Conservation (phyloP, 1,139 yeast species). For the Taphrina betulina region DNA sequence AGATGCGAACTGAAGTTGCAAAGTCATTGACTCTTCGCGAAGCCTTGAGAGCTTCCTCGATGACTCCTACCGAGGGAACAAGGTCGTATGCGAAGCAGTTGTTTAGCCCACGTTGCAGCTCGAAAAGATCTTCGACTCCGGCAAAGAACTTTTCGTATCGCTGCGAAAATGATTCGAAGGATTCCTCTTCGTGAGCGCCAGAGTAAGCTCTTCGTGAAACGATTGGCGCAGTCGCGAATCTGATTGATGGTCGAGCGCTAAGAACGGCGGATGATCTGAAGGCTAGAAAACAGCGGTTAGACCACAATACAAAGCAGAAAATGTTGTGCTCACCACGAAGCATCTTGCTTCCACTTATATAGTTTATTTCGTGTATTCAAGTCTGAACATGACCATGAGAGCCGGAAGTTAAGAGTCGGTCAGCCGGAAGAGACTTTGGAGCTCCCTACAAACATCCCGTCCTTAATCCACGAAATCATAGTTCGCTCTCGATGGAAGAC, state of each 20-base stretch:
- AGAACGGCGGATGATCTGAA: neutral
- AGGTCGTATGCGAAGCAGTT: slow-evolving; percentile 97
- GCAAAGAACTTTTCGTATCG: slow-evolving; percentile 93
- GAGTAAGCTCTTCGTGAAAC: slow-evolving; percentile 14
- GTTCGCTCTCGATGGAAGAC: too few species aligned
- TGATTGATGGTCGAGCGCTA: slow-evolving; percentile 7
- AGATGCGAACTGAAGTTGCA: slow-evolving; percentile 98
- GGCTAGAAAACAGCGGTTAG: slow-evolving; percentile 7
- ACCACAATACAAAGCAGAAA: too few species aligned
- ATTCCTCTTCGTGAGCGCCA: slow-evolving; percentile 82
- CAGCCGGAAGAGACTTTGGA: too few species aligned
- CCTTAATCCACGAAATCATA: too few species aligned
- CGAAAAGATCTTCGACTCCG: slow-evolving; percentile 95
- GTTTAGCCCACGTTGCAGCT: slow-evolving; percentile 70
- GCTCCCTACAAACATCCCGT: too few species aligned
- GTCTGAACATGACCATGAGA: too few species aligned
- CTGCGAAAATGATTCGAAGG: slow-evolving; percentile 90
- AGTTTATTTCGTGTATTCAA: too few species aligned
- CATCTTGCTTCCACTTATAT: too few species aligned
- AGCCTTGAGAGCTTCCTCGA: slow-evolving; percentile 94
- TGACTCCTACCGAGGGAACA: slow-evolving; percentile 95
- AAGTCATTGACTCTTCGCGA: slow-evolving; percentile 98
- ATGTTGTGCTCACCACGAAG: too few species aligned
- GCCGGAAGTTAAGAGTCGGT: too few species aligned
- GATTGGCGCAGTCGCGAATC: slow-evolving; percentile 10